Base-by-base conservation (phyloP, 768 basidiomycete species). In the Rhizopogon roseolus region DNA sequence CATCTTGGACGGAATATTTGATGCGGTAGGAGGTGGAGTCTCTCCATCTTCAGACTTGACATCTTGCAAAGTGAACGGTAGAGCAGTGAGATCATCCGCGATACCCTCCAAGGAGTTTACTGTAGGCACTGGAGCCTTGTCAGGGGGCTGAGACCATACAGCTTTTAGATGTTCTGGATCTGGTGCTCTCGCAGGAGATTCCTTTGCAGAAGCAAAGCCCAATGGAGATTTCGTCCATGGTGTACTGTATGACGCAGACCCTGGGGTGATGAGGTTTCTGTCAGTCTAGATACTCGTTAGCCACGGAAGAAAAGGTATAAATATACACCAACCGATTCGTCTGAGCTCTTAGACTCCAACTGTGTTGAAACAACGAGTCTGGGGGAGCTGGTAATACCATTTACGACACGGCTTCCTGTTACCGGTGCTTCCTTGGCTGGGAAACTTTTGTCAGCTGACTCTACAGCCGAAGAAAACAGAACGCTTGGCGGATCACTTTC, bases 161-260 rank as follows among this genome's bases (percentile, higher is more conserved):
- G 87, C 85, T 68, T 88, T 92, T 49, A 93, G 73, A 58, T 89
- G 89, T 62, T 91, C 90, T n/a, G 87, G 86, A 65, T 90, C 88
- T 6, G 88, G 86, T 38, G 76, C 78, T 50, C 87, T 78, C 39
- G 81, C 79, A 14, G 86, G 77, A 8, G 84, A 81, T 36, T 91
- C 88, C 65, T 90, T 90, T 46, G 80, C 64, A 48, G 46, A 48
- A 9, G 81, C 65, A 49, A 85, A 73, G 58, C 70, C 80, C 56
- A 84, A 62, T 42, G 71, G 66, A 8, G 76, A 75, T 61, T 79
- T 77, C 43, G 76, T 67, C 83, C 87, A 86, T 9, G 81, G 68
- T n/a, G 67, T 61, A 17, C 41, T 63, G 34, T 71, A 71, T 22
- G 67, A 67, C 4, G 67, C 58, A 8, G 67, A 71, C 29, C 79